A percentile compares a stretch with the other conserved stretches of the same genome.
Conservation (phyloP, 768 basidiomycete species). For the Lentinus brumalis region DNA sequence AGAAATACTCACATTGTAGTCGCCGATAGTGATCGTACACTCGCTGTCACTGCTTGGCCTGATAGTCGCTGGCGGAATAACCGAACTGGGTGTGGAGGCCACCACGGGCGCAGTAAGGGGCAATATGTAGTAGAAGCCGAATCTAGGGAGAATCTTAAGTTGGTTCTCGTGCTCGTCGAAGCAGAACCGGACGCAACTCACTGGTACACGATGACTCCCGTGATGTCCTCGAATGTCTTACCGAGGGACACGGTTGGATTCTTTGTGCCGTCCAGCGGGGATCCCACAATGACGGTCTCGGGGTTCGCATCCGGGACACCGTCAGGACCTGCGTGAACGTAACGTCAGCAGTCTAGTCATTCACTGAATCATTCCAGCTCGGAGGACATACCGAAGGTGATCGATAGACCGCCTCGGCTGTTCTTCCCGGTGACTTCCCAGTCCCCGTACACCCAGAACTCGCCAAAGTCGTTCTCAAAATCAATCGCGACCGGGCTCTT, state of each 20-base stretch:
- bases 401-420: slow-evolving; percentile 53
- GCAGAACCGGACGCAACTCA: slow-evolving; percentile 19
- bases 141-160: slow-evolving; percentile 4
- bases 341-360: neutral
- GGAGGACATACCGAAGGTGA: slow-evolving; percentile 45
- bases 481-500: slow-evolving; percentile 47
- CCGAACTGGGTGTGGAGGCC: slow-evolving; percentile 39
- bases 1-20: slow-evolving; percentile 52
- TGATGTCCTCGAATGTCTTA: slow-evolving; percentile 48
- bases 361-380: neutral
- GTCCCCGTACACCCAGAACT: slow-evolving; percentile 60
- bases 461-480: slow-evolving; percentile 54
- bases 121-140: slow-evolving; percentile 58
- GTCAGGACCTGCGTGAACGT: slow-evolving; percentile 39
- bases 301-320: slow-evolving; percentile 60
- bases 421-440: slow-evolving; percentile 60
- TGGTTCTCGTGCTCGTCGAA: too few species aligned
- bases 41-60: slow-evolving; percentile 31
- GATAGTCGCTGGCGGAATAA: slow-evolving; percentile 45
- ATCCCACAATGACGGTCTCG: slow-evolving; percentile 54
- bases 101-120: slow-evolving; percentile 57
- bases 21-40: slow-evolving; percentile 54
- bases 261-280: slow-evolving; percentile 53
- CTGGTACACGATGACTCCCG: slow-evolving; percentile 57
- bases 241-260: slow-evolving; percentile 57